Evolutionary conservation across 306 rosid species (phyloP), one percentile per base, ranked within the genome.

Genomic region (Castanea crenata): DNA sequence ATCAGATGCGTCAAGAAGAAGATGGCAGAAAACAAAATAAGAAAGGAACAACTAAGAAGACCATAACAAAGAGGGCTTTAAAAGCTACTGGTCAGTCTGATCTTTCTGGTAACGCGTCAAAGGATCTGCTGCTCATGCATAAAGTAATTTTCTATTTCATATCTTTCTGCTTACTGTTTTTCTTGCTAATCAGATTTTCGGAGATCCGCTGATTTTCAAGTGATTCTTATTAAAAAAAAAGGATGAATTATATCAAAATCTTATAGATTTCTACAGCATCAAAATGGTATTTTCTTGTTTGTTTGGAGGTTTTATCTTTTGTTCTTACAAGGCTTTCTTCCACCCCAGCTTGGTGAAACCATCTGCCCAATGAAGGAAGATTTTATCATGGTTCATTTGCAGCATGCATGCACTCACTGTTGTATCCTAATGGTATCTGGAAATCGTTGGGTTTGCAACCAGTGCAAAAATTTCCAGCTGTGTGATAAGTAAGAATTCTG

Each of bases 311-410:
- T 27, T 49, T 73, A 27, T 15, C 74, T 38, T 58, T 67, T 79
- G 34, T 57, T 77, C 78, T 76, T 76, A 75, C 49, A 20, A 77
- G 76, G 55, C 74, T 57, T 59, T 70, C 81, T 70, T 59, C 74
- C 79, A 81, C 73, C 83, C 75, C 91, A 96, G 99, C 97, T 96
- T 74, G 99, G 99, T 78, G 99, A 96, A 86, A 93, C 98, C 80
- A 96, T 96, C 80, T 76, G 82, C 84, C 98, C 98, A 0, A 96
- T 96, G 98, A 96, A 96, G 94, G 99, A 96, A 78, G 99, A 96
- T 84, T 93, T 93, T 80, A 93, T 96, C 72, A 93, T 96, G 98
- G 99, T 96, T 86, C 99, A 96, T 88, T 84, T 96, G 87, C 97
- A 92, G 88, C 91, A 92, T 69, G 86, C 93, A 2, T 92, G 99